These are phyloP conservation scores for Nicotiana tomentosiformis DNA, from an alignment of 257 asterid genomes.

Conservation along the genomic window DNA sequence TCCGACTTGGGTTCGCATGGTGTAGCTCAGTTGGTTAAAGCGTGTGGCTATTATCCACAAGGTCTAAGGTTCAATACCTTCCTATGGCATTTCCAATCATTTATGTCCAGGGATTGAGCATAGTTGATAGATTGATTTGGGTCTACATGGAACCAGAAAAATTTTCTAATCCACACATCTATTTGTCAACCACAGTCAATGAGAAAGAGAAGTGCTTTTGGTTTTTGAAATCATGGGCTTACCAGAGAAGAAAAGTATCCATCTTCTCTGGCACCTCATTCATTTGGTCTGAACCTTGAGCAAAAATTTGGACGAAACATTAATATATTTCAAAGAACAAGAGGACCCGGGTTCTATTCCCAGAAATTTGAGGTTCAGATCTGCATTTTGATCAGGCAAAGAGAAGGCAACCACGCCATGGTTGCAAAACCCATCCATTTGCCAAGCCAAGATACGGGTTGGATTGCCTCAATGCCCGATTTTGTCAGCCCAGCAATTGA, in stretches of 20 bases:
- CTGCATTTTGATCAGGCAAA: neutral
- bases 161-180: neutral
- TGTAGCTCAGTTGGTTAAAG: slow-evolving; percentile 40
- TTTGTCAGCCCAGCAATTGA: neutral
- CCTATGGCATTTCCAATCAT: slow-evolving; percentile 19
- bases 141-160: neutral
- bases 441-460: neutral
- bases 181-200: neutral
- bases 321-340: neutral
- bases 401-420: slow-evolving; percentile 13
- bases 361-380: neutral
- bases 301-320: neutral
- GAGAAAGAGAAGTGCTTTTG: neutral
- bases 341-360: neutral
- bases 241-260: neutral
- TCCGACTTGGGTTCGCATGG: neutral
- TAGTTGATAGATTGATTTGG: neutral
- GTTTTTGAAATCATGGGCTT: neutral
- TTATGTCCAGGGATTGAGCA: neutral
- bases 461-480: neutral
- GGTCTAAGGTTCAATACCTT: slow-evolving; percentile 35
- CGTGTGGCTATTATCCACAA: slow-evolving; percentile 36
- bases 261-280: neutral
- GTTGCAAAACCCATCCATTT: slow-evolving; percentile 15
- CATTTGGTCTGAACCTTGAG: neutral